Base-by-base conservation (phyloP, 768 basidiomycete species). In the Termitomyces titanicus region DNA sequence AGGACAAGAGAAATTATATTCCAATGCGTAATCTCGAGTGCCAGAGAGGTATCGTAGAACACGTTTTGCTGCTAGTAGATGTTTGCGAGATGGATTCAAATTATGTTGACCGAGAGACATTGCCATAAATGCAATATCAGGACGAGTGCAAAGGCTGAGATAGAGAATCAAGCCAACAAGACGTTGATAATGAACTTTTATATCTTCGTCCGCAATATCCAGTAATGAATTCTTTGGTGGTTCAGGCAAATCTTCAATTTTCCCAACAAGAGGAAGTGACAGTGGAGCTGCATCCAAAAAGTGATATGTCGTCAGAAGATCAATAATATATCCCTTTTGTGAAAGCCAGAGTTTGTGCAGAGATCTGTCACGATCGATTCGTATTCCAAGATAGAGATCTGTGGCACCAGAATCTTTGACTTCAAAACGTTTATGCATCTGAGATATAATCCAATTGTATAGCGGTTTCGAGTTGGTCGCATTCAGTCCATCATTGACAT, bases 41-140 rank as follows among this genome's bases (percentile, higher is more conserved):
- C 70, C 71, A 8, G 61, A 47, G 0, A 77, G 65, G 47, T 77
- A 75, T 0, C 63, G 56, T 7, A 72, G 58, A 13, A 71, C 29
- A 29, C 29, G 29, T 29, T 29, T 29, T 4, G 29, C 29, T 9
- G 29, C 29, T 29, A 29, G 29, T 50, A 70, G 59, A 59, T 76
- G 73, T 0, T 43, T 49, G 0, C 34, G 50, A 0, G 64, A 59
- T 0, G 73, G 74, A n/a, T 63, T 61, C 0, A 67, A 56, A 15
- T 58, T 66, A 64, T 64, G 73, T 35, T 69, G 68, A 0, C 70
- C 60, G 1, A 78, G 67, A 0, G 47, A 31, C 31, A 61, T 55
- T 7, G 49, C 47, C 5, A 46, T 43, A 20, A 35, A 59, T 1
- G 50, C 48, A 10, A 59, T 10, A 29, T 59, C 53, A 2, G 58